Evolutionary conservation across 1,284 basidiomycete species (phyloP), one percentile per base, ranked within the genome.

Genomic region (Cerioporus squamosus): DNA sequence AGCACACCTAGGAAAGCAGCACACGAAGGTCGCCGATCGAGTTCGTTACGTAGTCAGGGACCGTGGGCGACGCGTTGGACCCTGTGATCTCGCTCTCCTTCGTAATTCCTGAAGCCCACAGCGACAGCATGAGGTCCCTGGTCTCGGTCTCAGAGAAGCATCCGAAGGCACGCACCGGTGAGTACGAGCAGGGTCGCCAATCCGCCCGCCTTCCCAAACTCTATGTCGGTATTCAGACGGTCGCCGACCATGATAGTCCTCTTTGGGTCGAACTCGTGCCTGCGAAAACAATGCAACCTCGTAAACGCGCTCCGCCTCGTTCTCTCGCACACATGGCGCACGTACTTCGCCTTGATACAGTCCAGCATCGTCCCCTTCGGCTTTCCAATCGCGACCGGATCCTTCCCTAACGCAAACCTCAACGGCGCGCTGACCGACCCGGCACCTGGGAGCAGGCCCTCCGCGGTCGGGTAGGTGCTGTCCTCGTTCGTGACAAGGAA

Each of bases 401-500:
- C 83, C 57, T 78, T 80, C 36, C 88, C 87, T 23, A 93, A 77
- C 1, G 94, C 87, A 66, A 81, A 93, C 23, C 88, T 81, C 51
- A 99, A 79, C 1, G 95, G 92, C 0, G 93, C 88, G 48, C 90
- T 93, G 64, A 98, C 81, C 2, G 92, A 78, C 2, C 97, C 97
- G 12, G 94, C 85, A 60, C 93, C 95, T 24, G 94, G 94, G 54
- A 94, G 85, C 5, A 94, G 75, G n/a, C 94, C 94, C 45, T 87
- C 84, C 26, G 86, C 83, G 36, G 83, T 87, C 0, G 95, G 95
- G 78, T 87, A 98, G 5, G 94, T 96, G 63, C 90, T 90, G 72
- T 98, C 97, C 64, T 91, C 89, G 73, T 99, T 99, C 2, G 97
- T 98, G 43, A 89, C 88, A 61, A 99, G 85, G 74, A 99, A 98